phyloP scores from a whole-genome alignment of 331 rosid species.

The Cydonia oblonga region DNA sequence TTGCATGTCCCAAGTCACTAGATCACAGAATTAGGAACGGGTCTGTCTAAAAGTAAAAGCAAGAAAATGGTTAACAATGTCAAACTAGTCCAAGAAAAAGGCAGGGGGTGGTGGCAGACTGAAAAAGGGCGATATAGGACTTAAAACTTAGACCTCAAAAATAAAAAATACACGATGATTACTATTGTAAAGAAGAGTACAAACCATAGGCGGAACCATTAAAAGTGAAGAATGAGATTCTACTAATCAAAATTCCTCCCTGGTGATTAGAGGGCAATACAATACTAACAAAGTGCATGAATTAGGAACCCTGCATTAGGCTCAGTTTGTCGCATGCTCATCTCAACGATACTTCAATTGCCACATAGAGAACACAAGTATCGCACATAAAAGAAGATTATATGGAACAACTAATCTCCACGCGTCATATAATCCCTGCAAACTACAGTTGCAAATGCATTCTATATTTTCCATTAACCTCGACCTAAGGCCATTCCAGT shows the following conservation, averaged over 20 bases:
- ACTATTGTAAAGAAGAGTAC: not conserved
- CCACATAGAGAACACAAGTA: not conserved
- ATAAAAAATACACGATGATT: not conserved
- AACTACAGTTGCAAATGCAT: not conserved
- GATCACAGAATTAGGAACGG: not conserved
- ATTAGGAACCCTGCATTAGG: not conserved
- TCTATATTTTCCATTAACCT: not conserved
- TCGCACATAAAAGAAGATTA: not conserved
- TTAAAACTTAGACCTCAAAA: not conserved
- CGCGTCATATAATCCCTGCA: not conserved
- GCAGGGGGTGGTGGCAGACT: not conserved
- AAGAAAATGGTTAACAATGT: not conserved
- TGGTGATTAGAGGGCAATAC: not conserved
- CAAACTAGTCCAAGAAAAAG: not conserved
- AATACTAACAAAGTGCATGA: not conserved
- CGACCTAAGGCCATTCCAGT: not conserved
- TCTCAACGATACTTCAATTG: not conserved
- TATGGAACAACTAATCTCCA: not conserved
- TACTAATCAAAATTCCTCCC: not conserved
- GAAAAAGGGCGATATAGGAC: not conserved
- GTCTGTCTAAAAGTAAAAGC: not conserved
- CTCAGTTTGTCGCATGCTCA: not conserved
- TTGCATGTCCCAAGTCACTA: not conserved
- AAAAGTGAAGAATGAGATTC: not conserved
- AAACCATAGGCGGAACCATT: not conserved